Base-by-base conservation (phyloP, 2,329 filamentous ascomycete species). In the Diaporthe velutina region DNA sequence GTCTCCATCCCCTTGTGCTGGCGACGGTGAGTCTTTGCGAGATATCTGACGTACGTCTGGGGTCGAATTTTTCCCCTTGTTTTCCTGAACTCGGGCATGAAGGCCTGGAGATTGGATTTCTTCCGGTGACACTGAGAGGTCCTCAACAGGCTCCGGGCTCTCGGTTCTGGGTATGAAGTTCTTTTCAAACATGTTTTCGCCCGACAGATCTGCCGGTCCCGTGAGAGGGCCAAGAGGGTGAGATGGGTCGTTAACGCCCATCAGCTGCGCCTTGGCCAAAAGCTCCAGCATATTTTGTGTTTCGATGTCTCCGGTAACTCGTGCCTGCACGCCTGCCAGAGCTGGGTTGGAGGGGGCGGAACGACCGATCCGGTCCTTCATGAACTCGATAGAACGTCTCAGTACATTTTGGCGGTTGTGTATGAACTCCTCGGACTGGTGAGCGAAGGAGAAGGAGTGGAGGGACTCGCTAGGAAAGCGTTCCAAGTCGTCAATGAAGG, bases 401-500 rank as follows among this genome's bases (percentile, higher is more conserved):
- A 99, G 83, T 45, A 98, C 93, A 86, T 95, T 98, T 83, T 98
- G 96, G 72, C 97, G 93, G 82, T 91, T 98, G 82, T 98, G 94
- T 73, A 98, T 89, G 77, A 95, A 92, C 77, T 98, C 96, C 81
- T 98, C 96, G 4, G 96, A 96, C 84, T 98, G 96, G 79, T 98
- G 95, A 54, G 97, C 95, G 83, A 99, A 99, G 17, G 96, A 98
- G 85, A 99, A 99, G 2, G 97, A 99, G 84, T 99, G 97, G 61
- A 99, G 87, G 8, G 97, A 99, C 82, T 99, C 97, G 79, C 95
- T 95, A 1, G 97, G 96, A 82, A 99, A 99, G 68, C 96, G 93
- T 60, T 93, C 93, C 60, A 99, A 90, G 81, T 99, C 97, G 86
- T 98, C 97, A 80, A 92, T 90, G 81, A 95, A 95, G 76, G 90